Base-by-base conservation (phyloP, 257 asterid species). In the Solanum medicagineum region DNA sequence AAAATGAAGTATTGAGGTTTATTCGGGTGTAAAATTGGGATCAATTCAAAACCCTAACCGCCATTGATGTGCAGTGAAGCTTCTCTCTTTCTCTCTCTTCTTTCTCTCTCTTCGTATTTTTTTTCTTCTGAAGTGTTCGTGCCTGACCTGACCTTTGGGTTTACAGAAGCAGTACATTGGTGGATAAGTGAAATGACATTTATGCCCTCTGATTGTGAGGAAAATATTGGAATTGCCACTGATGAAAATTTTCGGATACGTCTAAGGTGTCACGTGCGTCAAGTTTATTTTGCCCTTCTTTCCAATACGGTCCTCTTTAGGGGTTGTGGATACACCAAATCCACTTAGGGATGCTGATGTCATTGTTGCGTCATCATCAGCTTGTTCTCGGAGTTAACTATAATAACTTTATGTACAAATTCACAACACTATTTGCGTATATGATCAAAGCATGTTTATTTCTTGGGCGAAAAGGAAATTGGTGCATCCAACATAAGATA, bases 41-140 rank as follows among this genome's bases (percentile, higher is more conserved):
- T 85, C 90, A 89, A 88, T 89, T 89, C 49, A 87, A 90, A 94
- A 92, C 93, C 93, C 95, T 92, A 92, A 92, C 89, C 91, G 87
- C 93, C 93, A 93, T 89, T 87, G 90, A 81, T 71, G 60, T 47
- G 59, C 24, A 74, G 83, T 86, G 86, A 85, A 85, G 56, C 84
- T 81, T 75, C 83, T 44, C 32, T 59, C 54, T 12, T 20, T 85
- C 60, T 55, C 84, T 73, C 86, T 63, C 42, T 68, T 82, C 88
- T 85, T 84, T 87, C 87, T 32, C 87, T 69, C 81, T 16, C 87
- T 68, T 56, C 40, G 32, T 40, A 44, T 63, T 29, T 83, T 74
- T 5, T 49, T 24, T 19, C 32, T 47, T 74, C 59, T 14, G 7
- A 73, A 73, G 36, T 44, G 81, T 44, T 20, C 54, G 29, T 73